Percentiles rank a stretch among this genome's conserved stretches.
phyloP scores from a whole-genome alignment of 352 stramenopile species.

The Globisporangium rhizosaccharum region DNA sequence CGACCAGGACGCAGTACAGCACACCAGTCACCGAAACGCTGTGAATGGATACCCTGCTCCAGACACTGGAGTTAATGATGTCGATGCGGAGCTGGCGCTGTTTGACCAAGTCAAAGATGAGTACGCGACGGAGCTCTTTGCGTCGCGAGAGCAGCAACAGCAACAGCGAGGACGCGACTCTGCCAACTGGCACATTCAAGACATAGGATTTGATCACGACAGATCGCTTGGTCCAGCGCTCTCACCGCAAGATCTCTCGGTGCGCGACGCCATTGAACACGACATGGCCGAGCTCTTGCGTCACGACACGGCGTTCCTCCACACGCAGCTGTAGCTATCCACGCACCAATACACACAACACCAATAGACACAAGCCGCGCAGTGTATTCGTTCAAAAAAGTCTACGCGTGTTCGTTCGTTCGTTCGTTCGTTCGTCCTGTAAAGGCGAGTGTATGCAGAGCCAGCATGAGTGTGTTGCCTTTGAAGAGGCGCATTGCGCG shows the following conservation, averaged over 20 bases:
- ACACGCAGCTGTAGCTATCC: not conserved
- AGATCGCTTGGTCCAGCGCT: slow-evolving; percentile 1
- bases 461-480: no score
- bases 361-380: not conserved
- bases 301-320: slow-evolving; percentile 15
- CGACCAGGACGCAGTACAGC: not conserved
- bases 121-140: slow-evolving; percentile 21
- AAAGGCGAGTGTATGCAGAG: no score
- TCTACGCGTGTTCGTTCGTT: no score
- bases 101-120: slow-evolving; percentile 25
- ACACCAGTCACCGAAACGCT: not conserved
- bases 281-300: slow-evolving; percentile 32
- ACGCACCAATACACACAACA: not conserved
- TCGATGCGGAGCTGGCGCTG: slow-evolving; percentile 13
- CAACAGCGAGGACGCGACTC: not conserved
- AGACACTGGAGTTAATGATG: not conserved
- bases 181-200: not conserved
- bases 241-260: slow-evolving; percentile 13
- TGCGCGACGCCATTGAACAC: slow-evolving; percentile 30
- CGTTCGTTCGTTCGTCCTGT: no score
- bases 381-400: not conserved
- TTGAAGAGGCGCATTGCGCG: no score
- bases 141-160: slow-evolving; percentile 6
- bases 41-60: not conserved
- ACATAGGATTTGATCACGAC: not conserved